Percentiles rank a stretch among this genome's conserved stretches.
phyloP scores from a whole-genome alignment of 371 early-diverging fungal species.

The Mucor velutinosus region DNA sequence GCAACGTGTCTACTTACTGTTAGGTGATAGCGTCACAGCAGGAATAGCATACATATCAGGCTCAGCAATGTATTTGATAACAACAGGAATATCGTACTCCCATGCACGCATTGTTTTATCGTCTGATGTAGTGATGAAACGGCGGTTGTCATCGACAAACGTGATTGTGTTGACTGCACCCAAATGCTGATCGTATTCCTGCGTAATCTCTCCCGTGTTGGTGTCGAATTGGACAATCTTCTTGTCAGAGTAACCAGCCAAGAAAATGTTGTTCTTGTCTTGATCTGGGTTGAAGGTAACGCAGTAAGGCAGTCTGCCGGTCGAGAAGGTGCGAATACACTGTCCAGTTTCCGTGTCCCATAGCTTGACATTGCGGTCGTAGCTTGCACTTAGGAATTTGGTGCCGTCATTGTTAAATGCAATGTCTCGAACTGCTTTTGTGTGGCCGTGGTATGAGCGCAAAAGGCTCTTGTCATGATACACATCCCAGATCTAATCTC shows the following conservation, averaged over 20 bases:
- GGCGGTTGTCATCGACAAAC: slow-evolving; percentile 91
- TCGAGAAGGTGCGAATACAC: slow-evolving; percentile 80
- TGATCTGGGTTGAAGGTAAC: slow-evolving; percentile 89
- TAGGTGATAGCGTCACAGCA: slow-evolving; percentile 85
- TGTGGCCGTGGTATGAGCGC: slow-evolving; percentile 90
- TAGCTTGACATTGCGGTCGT: slow-evolving; percentile 89
- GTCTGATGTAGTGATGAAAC: slow-evolving; percentile 94
- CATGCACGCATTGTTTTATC: slow-evolving; percentile 97
- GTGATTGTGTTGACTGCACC: slow-evolving; percentile 96
- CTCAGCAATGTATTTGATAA: slow-evolving; percentile 96
- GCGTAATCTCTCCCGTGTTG: slow-evolving; percentile 80
- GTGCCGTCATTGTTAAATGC: slow-evolving; percentile 89
- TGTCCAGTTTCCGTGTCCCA: slow-evolving; percentile 97
- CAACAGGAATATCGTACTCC: slow-evolving; percentile 97
- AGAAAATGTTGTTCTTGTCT: slow-evolving; percentile 81
- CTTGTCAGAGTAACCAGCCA: slow-evolving; percentile 93
- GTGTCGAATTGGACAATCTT: slow-evolving; percentile 90
- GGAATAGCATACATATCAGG: slow-evolving; percentile 97
- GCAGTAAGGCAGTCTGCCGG: slow-evolving; percentile 85
- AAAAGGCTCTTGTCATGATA: slow-evolving; percentile 85
- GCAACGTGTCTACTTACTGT: slow-evolving; percentile 57
- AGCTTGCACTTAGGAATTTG: slow-evolving; percentile 85
- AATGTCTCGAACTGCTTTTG: slow-evolving; percentile 91
- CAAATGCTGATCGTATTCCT: slow-evolving; percentile 96
- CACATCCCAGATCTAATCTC: slow-evolving; percentile 86